phyloP scores from a whole-genome alignment of 2,329 filamentous ascomycete species.

The Paracoccidioides brasiliensis region DNA sequence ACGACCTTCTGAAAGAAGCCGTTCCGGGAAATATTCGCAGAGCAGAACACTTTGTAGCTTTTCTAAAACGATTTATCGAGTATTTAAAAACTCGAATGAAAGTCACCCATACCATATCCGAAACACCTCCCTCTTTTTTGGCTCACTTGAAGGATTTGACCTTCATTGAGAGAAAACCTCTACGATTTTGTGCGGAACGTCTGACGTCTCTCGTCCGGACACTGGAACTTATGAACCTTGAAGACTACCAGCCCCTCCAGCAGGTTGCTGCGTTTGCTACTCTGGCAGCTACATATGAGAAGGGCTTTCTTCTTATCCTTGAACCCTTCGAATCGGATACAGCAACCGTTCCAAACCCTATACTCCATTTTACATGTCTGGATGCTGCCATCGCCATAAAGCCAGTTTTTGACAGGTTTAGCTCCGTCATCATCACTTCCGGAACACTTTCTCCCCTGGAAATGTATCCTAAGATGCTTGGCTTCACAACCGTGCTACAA shows the following conservation, averaged over 20 bases:
- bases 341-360: constrained; percentile 86
- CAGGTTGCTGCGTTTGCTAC: constrained; percentile 97
- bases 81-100: constrained; percentile 98
- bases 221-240: constrained; percentile 89
- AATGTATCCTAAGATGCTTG: constrained; percentile 98
- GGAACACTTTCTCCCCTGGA: constrained; percentile 93
- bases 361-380: constrained; percentile 93
- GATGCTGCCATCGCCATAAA: constrained; percentile 97
- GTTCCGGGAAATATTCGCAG: constrained; percentile 91
- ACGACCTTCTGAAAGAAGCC: constrained; percentile 88
- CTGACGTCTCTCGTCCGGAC: constrained; percentile 89
- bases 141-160: constrained; percentile 88
- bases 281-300: constrained; percentile 90
- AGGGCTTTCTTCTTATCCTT: constrained; percentile 88
- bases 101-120: constrained; percentile 90
- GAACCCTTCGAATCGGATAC: constrained; percentile 94
- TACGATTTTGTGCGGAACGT: constrained; percentile 85
- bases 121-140: constrained; percentile 88
- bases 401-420: constrained; percentile 92
- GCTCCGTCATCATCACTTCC: constrained; percentile 95
- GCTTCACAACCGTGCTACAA: constrained; percentile 82
- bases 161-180: constrained; percentile 91
- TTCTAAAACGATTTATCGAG: constrained; percentile 92
- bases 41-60: constrained; percentile 91
- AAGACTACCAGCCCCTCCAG: constrained; percentile 92